A percentile compares a stretch with the other conserved stretches of the same genome.
phyloP scores from a whole-genome alignment of 371 early-diverging fungal genomes.

The Apophysomyces sp. region DNA sequence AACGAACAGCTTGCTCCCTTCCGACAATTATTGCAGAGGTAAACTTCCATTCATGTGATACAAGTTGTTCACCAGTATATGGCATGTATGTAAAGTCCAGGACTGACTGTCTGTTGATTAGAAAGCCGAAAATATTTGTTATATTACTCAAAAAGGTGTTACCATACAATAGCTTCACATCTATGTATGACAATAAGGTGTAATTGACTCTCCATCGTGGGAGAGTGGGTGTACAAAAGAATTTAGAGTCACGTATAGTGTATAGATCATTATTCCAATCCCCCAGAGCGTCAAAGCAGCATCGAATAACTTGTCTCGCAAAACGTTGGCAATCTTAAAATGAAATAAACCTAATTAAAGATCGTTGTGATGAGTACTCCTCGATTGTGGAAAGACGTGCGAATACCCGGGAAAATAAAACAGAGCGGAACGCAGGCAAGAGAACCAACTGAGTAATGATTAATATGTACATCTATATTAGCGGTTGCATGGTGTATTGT shows the following conservation, averaged over 20 bases:
- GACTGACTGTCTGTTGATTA: too few species aligned
- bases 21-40: too few species aligned
- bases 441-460: slow-evolving; percentile 28
- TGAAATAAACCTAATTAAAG: slow-evolving; percentile 52
- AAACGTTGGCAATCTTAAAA: slow-evolving; percentile 38
- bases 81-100: too few species aligned
- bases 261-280: slow-evolving; percentile 45
- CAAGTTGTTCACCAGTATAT: too few species aligned
- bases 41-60: too few species aligned
- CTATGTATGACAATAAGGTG: slow-evolving; percentile 8
- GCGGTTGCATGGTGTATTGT: neutral
- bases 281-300: slow-evolving; percentile 50
- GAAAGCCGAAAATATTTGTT: too few species aligned
- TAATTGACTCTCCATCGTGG: slow-evolving; percentile 3
- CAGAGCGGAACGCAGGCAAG: slow-evolving; percentile 53
- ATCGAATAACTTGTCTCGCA: slow-evolving; percentile 32
- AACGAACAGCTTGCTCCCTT: too few species aligned
- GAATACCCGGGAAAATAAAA: slow-evolving; percentile 67
- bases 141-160: too few species aligned
- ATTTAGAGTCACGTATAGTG: slow-evolving; percentile 28
- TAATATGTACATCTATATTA: neutral
- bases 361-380: neutral
- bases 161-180: neutral
- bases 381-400: neutral
- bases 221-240: slow-evolving; percentile 25